Conservation (phyloP, 192 early-diverging fungal species). For the Backusella luteola region DNA sequence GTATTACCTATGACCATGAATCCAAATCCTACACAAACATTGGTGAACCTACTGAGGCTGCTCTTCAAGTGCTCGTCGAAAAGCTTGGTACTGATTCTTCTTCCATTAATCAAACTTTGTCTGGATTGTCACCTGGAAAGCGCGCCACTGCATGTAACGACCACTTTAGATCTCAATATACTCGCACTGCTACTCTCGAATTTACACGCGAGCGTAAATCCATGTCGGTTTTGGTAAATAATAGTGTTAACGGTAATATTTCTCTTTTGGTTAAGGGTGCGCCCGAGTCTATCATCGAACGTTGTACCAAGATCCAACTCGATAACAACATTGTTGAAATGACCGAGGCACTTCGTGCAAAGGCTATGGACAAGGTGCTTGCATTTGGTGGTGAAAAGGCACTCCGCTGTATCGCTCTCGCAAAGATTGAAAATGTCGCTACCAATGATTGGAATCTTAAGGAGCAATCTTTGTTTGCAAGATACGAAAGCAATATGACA, state of each 20-base stretch:
- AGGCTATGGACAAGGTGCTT: conserved; percentile 63
- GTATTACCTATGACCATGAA: conserved; percentile 72
- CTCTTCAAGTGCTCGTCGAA: conserved; percentile 90
- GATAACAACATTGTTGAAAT: conserved; percentile 55
- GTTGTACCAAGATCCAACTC: conserved; percentile 67
- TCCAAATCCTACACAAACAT: conserved; percentile 65
- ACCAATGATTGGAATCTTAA: conserved; percentile 45
- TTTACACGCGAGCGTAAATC: conserved; percentile 98
- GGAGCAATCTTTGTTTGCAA: conserved; percentile 65
- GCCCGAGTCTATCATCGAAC: conserved; percentile 87
- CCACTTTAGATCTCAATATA: conserved; percentile 60
- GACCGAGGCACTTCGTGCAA: conserved; percentile 57
- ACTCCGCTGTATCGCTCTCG: conserved; percentile 90
- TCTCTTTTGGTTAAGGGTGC: conserved; percentile 93
- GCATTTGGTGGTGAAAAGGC: conserved; percentile 74
- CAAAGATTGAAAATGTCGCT: conserved; percentile 74
- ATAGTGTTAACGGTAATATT: conserved; percentile 10
- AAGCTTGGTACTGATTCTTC: conserved; percentile 82
- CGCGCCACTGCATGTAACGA: conserved; percentile 73
- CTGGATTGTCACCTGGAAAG: conserved; percentile 45
- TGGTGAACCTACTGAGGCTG: conserved; percentile 99
- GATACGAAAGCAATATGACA: conserved; percentile 82
- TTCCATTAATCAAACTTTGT: conserved; percentile 60
- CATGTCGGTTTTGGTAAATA: conserved; percentile 88
- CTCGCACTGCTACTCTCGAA: conserved; percentile 77